A percentile compares a stretch with the other conserved stretches of the same genome.
phyloP scores from a whole-genome alignment of 2,329 filamentous ascomycete species.

The Gaeumannomyces tritici region DNA sequence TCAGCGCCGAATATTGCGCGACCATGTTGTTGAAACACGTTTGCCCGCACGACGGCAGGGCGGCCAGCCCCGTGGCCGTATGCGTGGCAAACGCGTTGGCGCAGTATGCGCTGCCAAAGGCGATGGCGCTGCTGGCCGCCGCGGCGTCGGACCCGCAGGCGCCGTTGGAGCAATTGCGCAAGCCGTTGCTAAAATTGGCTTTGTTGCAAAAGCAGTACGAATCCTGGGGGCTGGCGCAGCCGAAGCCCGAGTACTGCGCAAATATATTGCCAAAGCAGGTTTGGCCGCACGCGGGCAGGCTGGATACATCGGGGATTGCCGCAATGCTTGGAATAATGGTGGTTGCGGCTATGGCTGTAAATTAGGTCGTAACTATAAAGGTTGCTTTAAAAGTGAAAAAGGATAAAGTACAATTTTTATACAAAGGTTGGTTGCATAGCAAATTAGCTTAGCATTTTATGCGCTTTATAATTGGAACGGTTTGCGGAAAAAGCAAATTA shows the following conservation, averaged over 20 bases:
- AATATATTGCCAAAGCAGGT: slow-evolving; percentile 5
- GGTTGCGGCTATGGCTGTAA: background rate
- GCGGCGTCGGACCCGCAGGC: too few species aligned
- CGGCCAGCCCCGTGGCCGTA: background rate
- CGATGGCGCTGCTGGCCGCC: slow-evolving; percentile 1
- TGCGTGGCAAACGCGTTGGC: background rate
- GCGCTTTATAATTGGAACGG: background rate
- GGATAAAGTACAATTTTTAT: background rate
- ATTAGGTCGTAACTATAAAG: background rate
- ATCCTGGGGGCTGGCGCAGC: slow-evolving; percentile 25
- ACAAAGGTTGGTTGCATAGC: background rate
- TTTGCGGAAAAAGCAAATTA: too few species aligned
- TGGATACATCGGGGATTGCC: background rate
- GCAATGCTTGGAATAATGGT: background rate
- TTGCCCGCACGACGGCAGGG: slow-evolving; percentile 5
- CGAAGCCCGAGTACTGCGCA: slow-evolving; percentile 9
- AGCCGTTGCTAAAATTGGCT: slow-evolving; percentile 31
- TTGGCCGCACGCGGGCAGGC: background rate
- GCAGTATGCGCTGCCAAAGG: slow-evolving; percentile 3
- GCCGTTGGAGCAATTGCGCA: slow-evolving; percentile 33
- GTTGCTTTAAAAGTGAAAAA: background rate
- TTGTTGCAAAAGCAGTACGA: slow-evolving; percentile 32
- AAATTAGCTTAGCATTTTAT: background rate
- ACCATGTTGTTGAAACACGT: slow-evolving; percentile 6
- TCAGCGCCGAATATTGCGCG: slow-evolving; percentile 1